Evolutionary conservation across 768 basidiomycete species (phyloP).

Genomic region (Lentinula boryana): DNA sequence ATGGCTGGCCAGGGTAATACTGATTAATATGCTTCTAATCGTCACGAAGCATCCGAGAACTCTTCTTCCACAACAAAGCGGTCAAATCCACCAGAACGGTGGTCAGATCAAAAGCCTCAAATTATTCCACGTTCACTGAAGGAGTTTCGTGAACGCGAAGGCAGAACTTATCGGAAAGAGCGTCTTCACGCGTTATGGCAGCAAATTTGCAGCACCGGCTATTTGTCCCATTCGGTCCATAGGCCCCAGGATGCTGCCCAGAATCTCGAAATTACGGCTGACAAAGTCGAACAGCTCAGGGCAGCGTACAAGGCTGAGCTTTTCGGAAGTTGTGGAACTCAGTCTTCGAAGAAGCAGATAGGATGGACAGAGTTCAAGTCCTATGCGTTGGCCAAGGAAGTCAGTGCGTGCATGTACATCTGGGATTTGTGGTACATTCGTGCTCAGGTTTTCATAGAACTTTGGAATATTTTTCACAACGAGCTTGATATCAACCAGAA

Average conservation of each 20-base stretch:
- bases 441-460: slow-evolving; percentile 40
- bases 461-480: slow-evolving; percentile 89
- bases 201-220: slow-evolving; percentile 34
- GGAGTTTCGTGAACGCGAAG: slow-evolving; percentile 63
- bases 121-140: slow-evolving; percentile 43
- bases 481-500: slow-evolving; percentile 89
- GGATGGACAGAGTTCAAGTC: slow-evolving; percentile 68
- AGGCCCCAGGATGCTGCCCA: slow-evolving; percentile 10
- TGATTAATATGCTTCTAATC: background rate
- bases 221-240: slow-evolving; percentile 8
- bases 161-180: slow-evolving; percentile 47
- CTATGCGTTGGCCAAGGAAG: slow-evolving; percentile 79
- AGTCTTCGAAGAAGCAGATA: slow-evolving; percentile 39
- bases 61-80: slow-evolving; percentile 46
- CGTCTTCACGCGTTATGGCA: slow-evolving; percentile 62
- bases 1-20: background rate
- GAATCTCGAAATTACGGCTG: slow-evolving; percentile 38
- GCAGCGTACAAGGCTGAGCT: slow-evolving; percentile 78
- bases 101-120: slow-evolving; percentile 41
- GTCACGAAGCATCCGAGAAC: slow-evolving; percentile 41
- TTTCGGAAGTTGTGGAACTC: slow-evolving; percentile 45
- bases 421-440: background rate
- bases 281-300: slow-evolving; percentile 58
- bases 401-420: slow-evolving; percentile 41
- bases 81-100: slow-evolving; percentile 52